Percentiles rank a stretch among this genome's conserved stretches.
Conservation (phyloP, 768 basidiomycete species). For the Mycena galericulata region DNA sequence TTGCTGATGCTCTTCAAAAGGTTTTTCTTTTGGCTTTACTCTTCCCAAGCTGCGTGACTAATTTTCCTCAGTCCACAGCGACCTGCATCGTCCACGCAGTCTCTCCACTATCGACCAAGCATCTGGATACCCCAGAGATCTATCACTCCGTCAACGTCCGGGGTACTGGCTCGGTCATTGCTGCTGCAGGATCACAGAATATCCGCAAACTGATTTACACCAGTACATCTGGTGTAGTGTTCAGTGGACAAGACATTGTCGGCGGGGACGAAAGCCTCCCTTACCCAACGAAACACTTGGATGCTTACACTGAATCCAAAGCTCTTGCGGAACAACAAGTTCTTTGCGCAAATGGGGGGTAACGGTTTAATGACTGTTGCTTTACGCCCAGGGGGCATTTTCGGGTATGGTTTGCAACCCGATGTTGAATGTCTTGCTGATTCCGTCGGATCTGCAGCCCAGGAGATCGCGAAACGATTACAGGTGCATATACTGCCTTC, state of each 20-base stretch:
- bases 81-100: slow-evolving; percentile 97
- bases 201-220: slow-evolving; percentile 94
- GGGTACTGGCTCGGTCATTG: slow-evolving; percentile 87
- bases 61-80: too few relatives aligned
- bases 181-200: slow-evolving; percentile 76
- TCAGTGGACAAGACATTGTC: slow-evolving; percentile 83
- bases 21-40: too few relatives aligned
- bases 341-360: slow-evolving; percentile 86
- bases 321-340: slow-evolving; percentile 87
- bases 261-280: slow-evolving; percentile 90
- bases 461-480: slow-evolving; percentile 88
- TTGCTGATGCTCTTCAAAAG: slow-evolving; percentile 81
- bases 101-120: slow-evolving; percentile 72
- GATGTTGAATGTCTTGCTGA: not conserved
- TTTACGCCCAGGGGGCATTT: slow-evolving; percentile 92
- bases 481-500: slow-evolving; percentile 81
- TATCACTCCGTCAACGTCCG: slow-evolving; percentile 96
- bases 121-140: slow-evolving; percentile 66
- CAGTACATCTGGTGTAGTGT: slow-evolving; percentile 90
- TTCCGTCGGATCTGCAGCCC: slow-evolving; percentile 62
- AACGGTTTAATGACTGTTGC: slow-evolving; percentile 91
- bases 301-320: slow-evolving; percentile 96
- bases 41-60: too few relatives aligned
- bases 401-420: slow-evolving; percentile 71
- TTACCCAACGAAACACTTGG: slow-evolving; percentile 73